Base-by-base conservation (phyloP, 805 yeast genomes). In the Alloascoidea hylecoeti region DNA sequence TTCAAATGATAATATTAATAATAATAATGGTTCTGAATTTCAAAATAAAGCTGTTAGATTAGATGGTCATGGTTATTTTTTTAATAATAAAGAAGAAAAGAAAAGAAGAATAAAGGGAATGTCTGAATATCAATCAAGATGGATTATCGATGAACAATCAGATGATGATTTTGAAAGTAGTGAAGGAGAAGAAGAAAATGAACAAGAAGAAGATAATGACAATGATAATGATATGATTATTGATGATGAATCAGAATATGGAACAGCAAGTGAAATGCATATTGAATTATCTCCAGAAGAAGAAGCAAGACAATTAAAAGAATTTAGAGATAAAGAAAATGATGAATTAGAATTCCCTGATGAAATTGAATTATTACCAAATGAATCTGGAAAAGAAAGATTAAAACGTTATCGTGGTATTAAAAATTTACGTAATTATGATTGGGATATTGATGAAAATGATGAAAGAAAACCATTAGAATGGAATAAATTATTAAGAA, bases 301-400 rank as follows among this genome's bases (percentile, higher is more conserved):
- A 48, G 96, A 84, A 55, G 75, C 74, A 42, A 70, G 75, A 48
- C 96, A 88, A 57, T 64, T 85, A 44, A 61, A 68, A 40, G 70
- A 68, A 49, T 86, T 67, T 60, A 72, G 92, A 47, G 66, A 65
- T 32, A 57, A 72, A 44, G 95, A 76, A 46, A 70, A 71, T 42
- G 96, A 88, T 39, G 96, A 85, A 53, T 68, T 74, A 27, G 95
- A 88, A 49, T 92, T 86, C 65, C 97, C 97, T 0, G 99, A 92
- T 58, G 98, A 92, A 60, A 60, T 89, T 40, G 97, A 92, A 55
- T 61, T 92, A 34, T 70, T 67, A 35, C 96, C 96, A 18, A 53
- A 57, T 4, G 88, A 72, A 45, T 68, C 80, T 3, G 97, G 83
- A 5, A 70, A 70, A 48, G 85, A 86, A 44, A 70, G 84, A 45